A percentile compares a stretch with the other conserved stretches of the same genome.
phyloP scores from a whole-genome alignment of 805 yeast species.

The Yarrowia hollandica region DNA sequence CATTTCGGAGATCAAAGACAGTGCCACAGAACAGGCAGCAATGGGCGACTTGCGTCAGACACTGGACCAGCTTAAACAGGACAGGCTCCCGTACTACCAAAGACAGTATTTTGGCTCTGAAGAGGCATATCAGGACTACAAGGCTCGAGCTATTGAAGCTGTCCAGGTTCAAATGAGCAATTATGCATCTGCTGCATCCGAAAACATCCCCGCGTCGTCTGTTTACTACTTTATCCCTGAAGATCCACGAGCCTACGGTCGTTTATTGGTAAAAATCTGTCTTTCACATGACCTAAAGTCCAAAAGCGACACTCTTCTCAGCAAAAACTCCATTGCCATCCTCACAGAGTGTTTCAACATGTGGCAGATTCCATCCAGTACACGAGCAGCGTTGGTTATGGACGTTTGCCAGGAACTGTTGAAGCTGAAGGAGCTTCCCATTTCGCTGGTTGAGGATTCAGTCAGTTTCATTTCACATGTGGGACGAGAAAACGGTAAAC shows the following conservation, averaged over 20 bases:
- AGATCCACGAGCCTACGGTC: slow-evolving; percentile 46
- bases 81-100: slow-evolving; percentile 39
- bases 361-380: slow-evolving; percentile 59
- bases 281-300: slow-evolving; percentile 45
- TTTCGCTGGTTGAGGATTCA: slow-evolving; percentile 41
- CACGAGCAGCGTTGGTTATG: slow-evolving; percentile 52
- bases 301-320: slow-evolving; percentile 35
- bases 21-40: slow-evolving; percentile 43
- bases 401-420: slow-evolving; percentile 51
- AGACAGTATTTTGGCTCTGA: slow-evolving; percentile 44
- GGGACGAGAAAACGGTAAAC: slow-evolving; percentile 35
- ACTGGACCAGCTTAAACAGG: slow-evolving; percentile 38
- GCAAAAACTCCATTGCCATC: slow-evolving; percentile 49
- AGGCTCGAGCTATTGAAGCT: slow-evolving; percentile 32
- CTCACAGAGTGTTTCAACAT: slow-evolving; percentile 49
- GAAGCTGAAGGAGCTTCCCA: slow-evolving; percentile 37
- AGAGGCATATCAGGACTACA: slow-evolving; percentile 47
- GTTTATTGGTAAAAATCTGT: slow-evolving; percentile 47
- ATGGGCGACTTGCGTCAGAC: slow-evolving; percentile 41
- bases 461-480: slow-evolving; percentile 41
- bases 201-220: not conserved
- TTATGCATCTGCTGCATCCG: not conserved
- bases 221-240: slow-evolving; percentile 47
- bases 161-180: not conserved
- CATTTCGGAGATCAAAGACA: slow-evolving; percentile 46